Evolutionary conservation across 2,329 filamentous ascomycete genomes (phyloP).

Genomic region (Periconia digitata): DNA sequence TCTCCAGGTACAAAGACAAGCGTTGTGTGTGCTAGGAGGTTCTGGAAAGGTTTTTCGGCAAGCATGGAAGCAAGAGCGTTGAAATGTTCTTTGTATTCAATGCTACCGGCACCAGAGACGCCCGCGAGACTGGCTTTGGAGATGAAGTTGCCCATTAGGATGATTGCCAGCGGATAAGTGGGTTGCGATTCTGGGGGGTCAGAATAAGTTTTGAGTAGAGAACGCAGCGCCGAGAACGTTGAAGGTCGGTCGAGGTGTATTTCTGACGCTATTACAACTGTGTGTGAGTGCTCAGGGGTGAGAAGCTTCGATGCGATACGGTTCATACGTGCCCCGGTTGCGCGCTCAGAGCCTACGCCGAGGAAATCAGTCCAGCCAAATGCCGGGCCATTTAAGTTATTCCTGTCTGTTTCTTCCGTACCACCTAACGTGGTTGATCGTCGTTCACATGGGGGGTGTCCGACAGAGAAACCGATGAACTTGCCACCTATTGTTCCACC

Average conservation of each 20-base stretch:
- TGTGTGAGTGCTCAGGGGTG: conserved; percentile 42
- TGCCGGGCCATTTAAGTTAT: conserved; percentile 38
- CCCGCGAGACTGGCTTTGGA: conserved; percentile 62
- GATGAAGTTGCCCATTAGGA: conserved; percentile 84
- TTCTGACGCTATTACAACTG: conserved; percentile 78
- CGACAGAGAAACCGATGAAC: conserved; percentile 88
- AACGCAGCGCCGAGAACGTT: conserved; percentile 78
- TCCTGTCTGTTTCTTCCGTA: conserved; percentile 50
- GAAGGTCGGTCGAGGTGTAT: conserved; percentile 81
- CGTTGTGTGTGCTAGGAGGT: conserved; percentile 74
- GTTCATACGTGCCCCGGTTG: conserved; percentile 79
- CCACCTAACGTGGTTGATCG: conserved; percentile 76
- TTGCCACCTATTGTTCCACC: conserved; percentile 90
- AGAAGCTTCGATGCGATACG: conserved; percentile 72
- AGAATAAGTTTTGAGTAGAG: conserved; percentile 75
- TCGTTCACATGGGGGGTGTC: conserved; percentile 87
- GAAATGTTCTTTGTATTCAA: conserved; percentile 97
- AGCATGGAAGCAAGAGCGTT: conserved; percentile 82
- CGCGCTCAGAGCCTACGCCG: conserved; percentile 85
- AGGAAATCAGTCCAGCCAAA: conserved; percentile 99
- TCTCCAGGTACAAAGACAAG: conserved; percentile 95
- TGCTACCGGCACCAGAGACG: conserved; percentile 72
- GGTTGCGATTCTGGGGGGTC: conserved; percentile 57
- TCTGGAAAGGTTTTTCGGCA: conserved; percentile 69
- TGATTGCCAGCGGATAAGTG: conserved; percentile 73